phyloP scores from a whole-genome alignment of 352 stramenopile species.

The Globisporangium cystogenes region DNA sequence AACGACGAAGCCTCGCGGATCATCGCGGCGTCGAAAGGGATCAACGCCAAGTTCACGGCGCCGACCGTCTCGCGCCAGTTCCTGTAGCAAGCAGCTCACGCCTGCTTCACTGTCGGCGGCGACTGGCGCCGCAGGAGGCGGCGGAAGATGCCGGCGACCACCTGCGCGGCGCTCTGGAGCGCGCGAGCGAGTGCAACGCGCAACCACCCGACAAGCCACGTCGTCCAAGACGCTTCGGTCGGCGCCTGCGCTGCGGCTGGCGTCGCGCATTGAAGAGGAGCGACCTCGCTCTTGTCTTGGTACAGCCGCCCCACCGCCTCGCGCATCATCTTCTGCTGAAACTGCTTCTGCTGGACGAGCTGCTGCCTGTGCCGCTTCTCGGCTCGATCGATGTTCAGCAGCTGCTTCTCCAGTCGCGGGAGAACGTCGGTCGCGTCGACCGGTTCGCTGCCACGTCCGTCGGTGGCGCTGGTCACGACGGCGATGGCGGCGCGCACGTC shows the following conservation, averaged over 20 bases:
- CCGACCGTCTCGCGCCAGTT: constrained; percentile 81
- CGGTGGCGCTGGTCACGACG: neutral
- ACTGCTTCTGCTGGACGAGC: constrained; percentile 34
- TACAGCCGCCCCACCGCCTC: constrained; percentile 67
- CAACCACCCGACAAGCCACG: neutral
- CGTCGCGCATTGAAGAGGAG: neutral
- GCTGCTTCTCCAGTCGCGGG: constrained; percentile 37
- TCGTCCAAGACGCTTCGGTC: neutral
- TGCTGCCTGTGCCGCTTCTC: constrained; percentile 34
- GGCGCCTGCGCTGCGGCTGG: neutral
- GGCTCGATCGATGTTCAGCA: constrained; percentile 41
- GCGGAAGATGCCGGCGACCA: constrained; percentile 2
- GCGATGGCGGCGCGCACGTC: constrained; percentile 32
- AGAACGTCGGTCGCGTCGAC: constrained; percentile 4
- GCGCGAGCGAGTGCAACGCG: neutral
- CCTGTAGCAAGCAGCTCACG: constrained; percentile 30
- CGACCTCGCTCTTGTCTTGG: constrained; percentile 48
- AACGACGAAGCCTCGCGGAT: constrained; percentile 63
- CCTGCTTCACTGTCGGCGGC: constrained; percentile 7
- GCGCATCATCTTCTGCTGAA: constrained; percentile 78
- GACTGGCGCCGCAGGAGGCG: constrained; percentile 4
- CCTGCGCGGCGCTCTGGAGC: neutral
- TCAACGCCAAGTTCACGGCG: constrained; percentile 84
- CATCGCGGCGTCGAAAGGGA: constrained; percentile 69
- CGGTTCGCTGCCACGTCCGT: constrained; percentile 3